A percentile compares a stretch with the other conserved stretches of the same genome.
Evolutionary conservation across 2,329 filamentous ascomycete genomes (phyloP).

Genomic region (Chaetomiaceae sp.): DNA sequence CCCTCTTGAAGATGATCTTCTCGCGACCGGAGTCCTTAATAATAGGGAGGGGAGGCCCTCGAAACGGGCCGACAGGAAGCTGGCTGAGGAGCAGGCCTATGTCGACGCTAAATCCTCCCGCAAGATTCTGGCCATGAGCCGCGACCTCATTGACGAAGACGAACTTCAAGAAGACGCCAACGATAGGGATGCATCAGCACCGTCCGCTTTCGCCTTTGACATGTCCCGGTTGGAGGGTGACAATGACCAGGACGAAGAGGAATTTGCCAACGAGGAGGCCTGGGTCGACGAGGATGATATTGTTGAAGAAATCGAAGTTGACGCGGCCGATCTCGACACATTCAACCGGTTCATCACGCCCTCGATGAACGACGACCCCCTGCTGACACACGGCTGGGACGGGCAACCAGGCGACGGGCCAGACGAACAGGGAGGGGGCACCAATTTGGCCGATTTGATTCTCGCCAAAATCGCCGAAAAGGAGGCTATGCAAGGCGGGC

Average conservation of each 20-base stretch:
- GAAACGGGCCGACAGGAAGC: slow-evolving; percentile 57
- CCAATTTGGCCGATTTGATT: slow-evolving; percentile 89
- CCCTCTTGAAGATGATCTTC: slow-evolving; percentile 83
- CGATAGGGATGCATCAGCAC: slow-evolving; percentile 35
- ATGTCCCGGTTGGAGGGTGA: slow-evolving; percentile 59
- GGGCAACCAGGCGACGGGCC: slow-evolving; percentile 37
- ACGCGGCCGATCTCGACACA: slow-evolving; percentile 81
- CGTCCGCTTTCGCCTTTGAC: slow-evolving; percentile 75
- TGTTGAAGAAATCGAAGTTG: slow-evolving; percentile 71
- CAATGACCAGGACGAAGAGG: slow-evolving; percentile 42
- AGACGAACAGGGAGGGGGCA: slow-evolving; percentile 50
- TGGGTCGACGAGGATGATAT: slow-evolving; percentile 78
- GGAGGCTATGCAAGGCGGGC: slow-evolving; percentile 52
- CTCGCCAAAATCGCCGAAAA: slow-evolving; percentile 90
- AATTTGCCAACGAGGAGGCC: slow-evolving; percentile 55
- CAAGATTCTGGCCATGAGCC: slow-evolving; percentile 84
- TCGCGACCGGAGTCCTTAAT: slow-evolving; percentile 65
- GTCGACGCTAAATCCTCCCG: slow-evolving; percentile 84
- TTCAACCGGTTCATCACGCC: slow-evolving; percentile 87
- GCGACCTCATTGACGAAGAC: slow-evolving; percentile 83
- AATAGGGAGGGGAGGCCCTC: slow-evolving; percentile 70
- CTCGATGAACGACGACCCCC: slow-evolving; percentile 64
- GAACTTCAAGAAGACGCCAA: slow-evolving; percentile 34
- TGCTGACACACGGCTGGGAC: slow-evolving; percentile 63
- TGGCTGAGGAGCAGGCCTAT: slow-evolving; percentile 62